Evolutionary conservation across 2,329 filamentous ascomycete species (phyloP).

Genomic region (Exophiala alcalophila): DNA sequence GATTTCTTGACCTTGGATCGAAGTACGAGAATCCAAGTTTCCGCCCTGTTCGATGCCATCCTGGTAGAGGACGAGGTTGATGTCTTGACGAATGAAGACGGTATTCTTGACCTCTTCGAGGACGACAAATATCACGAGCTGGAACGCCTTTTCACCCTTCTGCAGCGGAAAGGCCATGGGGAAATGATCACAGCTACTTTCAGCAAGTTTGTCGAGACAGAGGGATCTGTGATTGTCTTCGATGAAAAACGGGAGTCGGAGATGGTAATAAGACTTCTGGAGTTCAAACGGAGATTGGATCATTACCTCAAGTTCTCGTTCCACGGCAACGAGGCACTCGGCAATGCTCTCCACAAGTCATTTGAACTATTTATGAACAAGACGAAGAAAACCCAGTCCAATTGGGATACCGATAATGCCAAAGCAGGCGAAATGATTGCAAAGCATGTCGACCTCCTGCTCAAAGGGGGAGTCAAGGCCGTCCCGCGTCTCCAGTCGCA

Average conservation of each 20-base stretch:
- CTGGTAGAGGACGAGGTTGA: conserved; percentile 67
- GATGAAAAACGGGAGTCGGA: conserved; percentile 74
- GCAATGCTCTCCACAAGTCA: conserved; percentile 74
- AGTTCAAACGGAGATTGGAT: conserved; percentile 77
- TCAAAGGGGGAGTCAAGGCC: conserved; percentile 82
- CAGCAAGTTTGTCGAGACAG: conserved; percentile 70
- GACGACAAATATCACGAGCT: conserved; percentile 67
- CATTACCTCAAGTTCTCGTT: conserved; percentile 75
- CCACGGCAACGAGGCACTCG: conserved; percentile 69
- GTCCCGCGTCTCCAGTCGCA: conserved; percentile 66
- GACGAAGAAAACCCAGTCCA: conserved; percentile 64
- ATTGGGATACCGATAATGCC: conserved; percentile 78
- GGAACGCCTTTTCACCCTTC: conserved; percentile 71
- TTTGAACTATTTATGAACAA: conserved; percentile 94
- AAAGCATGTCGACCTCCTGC: conserved; percentile 87
- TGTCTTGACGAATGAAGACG: conserved; percentile 63
- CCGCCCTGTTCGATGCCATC: conserved; percentile 68
- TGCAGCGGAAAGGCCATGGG: conserved; percentile 69
- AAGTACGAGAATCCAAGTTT: conserved; percentile 74
- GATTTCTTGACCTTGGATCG: conserved; percentile 78
- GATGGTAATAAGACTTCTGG: conserved; percentile 81
- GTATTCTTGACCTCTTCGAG: conserved; percentile 70
- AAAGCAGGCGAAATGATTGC: conserved; percentile 99
- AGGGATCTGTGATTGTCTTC: conserved; percentile 72
- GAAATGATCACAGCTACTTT: conserved; percentile 69